Percentiles rank a stretch among this genome's conserved stretches.
These are phyloP conservation scores for Stagonosporopsis vannaccii DNA, from an alignment of 2,329 filamentous ascomycete genomes.

Conservation along the genomic window DNA sequence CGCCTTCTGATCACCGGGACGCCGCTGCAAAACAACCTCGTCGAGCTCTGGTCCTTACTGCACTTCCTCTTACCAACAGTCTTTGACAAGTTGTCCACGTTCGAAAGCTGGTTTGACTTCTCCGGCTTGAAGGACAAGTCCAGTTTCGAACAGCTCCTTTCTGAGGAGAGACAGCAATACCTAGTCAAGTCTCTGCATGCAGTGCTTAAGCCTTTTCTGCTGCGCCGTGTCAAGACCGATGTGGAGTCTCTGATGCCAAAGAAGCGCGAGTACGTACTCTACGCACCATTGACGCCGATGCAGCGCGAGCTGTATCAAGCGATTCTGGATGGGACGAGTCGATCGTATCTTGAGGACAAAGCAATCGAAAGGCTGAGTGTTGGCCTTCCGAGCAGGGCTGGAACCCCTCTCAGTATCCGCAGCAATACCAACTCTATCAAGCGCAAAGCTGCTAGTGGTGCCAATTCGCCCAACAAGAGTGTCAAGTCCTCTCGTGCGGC, in stretches of 20 bases:
- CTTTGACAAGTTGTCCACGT: slow-evolving; percentile 91
- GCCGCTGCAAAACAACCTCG: slow-evolving; percentile 92
- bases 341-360: slow-evolving; percentile 74
- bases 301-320: slow-evolving; percentile 91
- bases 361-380: slow-evolving; percentile 69
- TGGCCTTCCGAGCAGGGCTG: slow-evolving; percentile 49
- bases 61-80: slow-evolving; percentile 93
- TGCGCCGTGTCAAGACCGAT: slow-evolving; percentile 90
- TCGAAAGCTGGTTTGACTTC: slow-evolving; percentile 97
- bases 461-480: slow-evolving; percentile 70
- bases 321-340: slow-evolving; percentile 66
- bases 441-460: slow-evolving; percentile 60
- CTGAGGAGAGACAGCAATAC: slow-evolving; percentile 78
- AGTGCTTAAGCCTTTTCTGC: slow-evolving; percentile 87
- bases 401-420: slow-evolving; percentile 56
- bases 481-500: slow-evolving; percentile 76
- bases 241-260: slow-evolving; percentile 91
- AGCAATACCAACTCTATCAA: slow-evolving; percentile 61
- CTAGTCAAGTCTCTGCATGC: slow-evolving; percentile 89
- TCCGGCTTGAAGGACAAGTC: slow-evolving; percentile 86
- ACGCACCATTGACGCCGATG: slow-evolving; percentile 87
- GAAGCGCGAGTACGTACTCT: slow-evolving; percentile 95
- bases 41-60: slow-evolving; percentile 91
- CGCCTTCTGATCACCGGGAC: slow-evolving; percentile 93
- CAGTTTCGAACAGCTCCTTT: slow-evolving; percentile 78